Evolutionary conservation across 225 moss, liverwort and hornwort genomes (phyloP).

Genomic region (Neckera pumila): DNA sequence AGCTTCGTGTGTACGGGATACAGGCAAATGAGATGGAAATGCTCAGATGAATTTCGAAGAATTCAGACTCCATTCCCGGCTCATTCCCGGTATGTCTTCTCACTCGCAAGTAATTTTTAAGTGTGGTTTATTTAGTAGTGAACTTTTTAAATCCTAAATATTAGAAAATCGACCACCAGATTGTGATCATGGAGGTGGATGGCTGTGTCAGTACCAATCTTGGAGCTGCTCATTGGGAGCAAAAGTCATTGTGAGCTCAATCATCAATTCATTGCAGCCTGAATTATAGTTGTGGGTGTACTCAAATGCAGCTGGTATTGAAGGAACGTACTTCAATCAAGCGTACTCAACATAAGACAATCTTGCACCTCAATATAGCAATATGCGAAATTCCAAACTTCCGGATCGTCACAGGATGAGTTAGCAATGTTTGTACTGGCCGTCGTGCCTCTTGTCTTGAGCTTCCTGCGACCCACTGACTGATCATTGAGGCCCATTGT

Average conservation of each 20-base stretch:
- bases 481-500: slow-evolving; percentile 1
- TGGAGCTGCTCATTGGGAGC: slow-evolving; percentile 8
- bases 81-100: background rate
- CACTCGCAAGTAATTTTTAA: background rate
- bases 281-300: slow-evolving; percentile 3
- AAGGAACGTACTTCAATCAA: slow-evolving; percentile 8
- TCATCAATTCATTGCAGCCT: slow-evolving; percentile 7
- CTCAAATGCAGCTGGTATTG: background rate
- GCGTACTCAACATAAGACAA: background rate
- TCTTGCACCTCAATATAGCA: background rate
- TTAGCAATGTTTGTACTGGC: background rate
- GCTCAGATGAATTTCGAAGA: background rate
- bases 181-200: slow-evolving; percentile 12
- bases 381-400: background rate
- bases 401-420: background rate
- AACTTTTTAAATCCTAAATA: background rate
- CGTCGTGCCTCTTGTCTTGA: background rate
- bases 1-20: background rate
- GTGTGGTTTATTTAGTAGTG: background rate
- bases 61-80: background rate
- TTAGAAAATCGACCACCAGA: background rate
- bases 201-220: background rate
- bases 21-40: background rate
- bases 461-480: background rate
- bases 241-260: slow-evolving; percentile 9